These are phyloP conservation scores for Pholiota molesta DNA, from an alignment of 768 basidiomycete genomes.

Conservation along the genomic window DNA sequence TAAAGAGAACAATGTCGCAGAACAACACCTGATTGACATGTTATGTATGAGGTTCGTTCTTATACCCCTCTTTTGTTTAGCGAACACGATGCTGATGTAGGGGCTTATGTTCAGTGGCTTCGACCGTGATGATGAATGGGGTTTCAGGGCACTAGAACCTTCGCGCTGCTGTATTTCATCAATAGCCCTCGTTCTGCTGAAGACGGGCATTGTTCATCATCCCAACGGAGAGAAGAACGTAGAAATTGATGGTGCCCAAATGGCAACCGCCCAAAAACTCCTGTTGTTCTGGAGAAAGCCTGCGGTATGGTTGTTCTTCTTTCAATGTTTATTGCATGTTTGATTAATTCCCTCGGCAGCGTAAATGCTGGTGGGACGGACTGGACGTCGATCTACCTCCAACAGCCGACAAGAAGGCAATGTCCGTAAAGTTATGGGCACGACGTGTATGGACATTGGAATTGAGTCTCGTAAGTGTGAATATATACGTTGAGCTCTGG, in stretches of 20 bases:
- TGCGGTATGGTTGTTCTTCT: constrained; percentile 63
- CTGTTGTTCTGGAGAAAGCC: constrained; percentile 99
- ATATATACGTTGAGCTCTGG: background rate
- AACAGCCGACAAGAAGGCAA: constrained; percentile 49
- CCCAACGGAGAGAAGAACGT: constrained; percentile 69
- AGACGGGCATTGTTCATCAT: constrained; percentile 91
- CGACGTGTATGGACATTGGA: constrained; percentile 98
- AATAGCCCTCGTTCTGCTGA: constrained; percentile 95
- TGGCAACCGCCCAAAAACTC: constrained; percentile 97
- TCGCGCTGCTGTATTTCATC: constrained; percentile 97
- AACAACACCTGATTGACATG: constrained; percentile 99
- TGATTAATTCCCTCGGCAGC: constrained; percentile 45
- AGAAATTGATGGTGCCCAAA: constrained; percentile 87
- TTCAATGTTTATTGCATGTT: constrained; percentile 8
- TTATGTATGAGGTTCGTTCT: constrained; percentile 90
- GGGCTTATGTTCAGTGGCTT: constrained; percentile 69
- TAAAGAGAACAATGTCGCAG: constrained; percentile 98
- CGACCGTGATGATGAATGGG: constrained; percentile 97
- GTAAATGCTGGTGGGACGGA: constrained; percentile 99
- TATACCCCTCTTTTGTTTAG: constrained; percentile 6
- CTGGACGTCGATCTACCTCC: constrained; percentile 83
- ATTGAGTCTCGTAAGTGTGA: constrained; percentile 76
- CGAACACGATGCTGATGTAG: constrained; percentile 12
- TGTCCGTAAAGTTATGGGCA: constrained; percentile 90
- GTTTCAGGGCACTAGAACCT: constrained; percentile 94